phyloP scores from a whole-genome alignment of 2,329 filamentous ascomycete species.

The Pseudomassariella vexata region DNA sequence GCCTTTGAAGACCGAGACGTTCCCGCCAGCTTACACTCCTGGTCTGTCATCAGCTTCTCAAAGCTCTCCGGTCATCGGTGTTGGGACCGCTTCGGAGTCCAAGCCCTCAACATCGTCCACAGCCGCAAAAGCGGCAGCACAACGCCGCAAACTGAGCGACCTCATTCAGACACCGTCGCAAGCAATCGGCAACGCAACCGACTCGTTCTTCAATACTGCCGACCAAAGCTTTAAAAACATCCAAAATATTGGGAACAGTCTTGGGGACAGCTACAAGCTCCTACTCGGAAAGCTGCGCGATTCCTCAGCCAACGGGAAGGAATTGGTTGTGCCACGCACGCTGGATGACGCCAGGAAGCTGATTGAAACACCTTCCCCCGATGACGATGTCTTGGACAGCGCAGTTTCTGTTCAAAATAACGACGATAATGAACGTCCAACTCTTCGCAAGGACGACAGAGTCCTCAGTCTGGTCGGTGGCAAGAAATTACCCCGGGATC shows the following conservation, averaged over 20 bases:
- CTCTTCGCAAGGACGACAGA: slow-evolving; percentile 49
- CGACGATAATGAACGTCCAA: slow-evolving; percentile 28
- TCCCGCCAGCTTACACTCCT: slow-evolving; percentile 50
- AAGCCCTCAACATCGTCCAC: slow-evolving; percentile 32
- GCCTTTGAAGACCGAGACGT: slow-evolving; percentile 47
- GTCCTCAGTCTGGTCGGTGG: slow-evolving; percentile 68
- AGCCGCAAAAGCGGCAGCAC: slow-evolving; percentile 38
- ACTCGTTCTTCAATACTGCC: slow-evolving; percentile 79
- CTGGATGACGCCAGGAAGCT: slow-evolving; percentile 88
- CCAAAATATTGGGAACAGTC: slow-evolving; percentile 83
- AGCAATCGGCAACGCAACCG: slow-evolving; percentile 75
- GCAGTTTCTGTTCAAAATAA: slow-evolving; percentile 44
- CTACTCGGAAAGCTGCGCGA: slow-evolving; percentile 84
- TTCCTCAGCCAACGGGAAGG: slow-evolving; percentile 42
- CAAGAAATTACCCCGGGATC: slow-evolving; percentile 56
- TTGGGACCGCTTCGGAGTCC: slow-evolving; percentile 21
- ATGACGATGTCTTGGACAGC: slow-evolving; percentile 55
- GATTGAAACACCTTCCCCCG: slow-evolving; percentile 65
- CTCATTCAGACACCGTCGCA: slow-evolving; percentile 80
- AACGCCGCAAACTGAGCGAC: slow-evolving; percentile 70
- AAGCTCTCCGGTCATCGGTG: slow-evolving; percentile 23
- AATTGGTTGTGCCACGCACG: slow-evolving; percentile 72
- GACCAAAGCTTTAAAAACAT: slow-evolving; percentile 92
- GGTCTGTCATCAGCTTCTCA: slow-evolving; percentile 29
- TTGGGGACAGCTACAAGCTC: slow-evolving; percentile 92